These are phyloP conservation scores for Drechmeria coniospora DNA, from an alignment of 2,329 filamentous ascomycete species.

Conservation along the genomic window DNA sequence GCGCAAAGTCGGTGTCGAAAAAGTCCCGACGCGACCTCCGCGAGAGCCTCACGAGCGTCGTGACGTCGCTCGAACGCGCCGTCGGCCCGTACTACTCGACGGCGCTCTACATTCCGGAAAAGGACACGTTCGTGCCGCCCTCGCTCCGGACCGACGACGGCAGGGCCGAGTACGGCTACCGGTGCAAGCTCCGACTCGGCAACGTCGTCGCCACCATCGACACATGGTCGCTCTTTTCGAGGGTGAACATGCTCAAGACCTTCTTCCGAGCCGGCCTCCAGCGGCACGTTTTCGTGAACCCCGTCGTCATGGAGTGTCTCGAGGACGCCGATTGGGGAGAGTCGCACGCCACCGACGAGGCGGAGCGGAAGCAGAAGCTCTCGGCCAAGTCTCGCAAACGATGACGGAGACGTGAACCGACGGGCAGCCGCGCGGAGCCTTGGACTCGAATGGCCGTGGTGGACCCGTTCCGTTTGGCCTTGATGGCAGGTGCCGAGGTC, in stretches of 20 bases:
- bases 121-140: slow-evolving; percentile 26
- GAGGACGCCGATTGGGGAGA: slow-evolving; percentile 20
- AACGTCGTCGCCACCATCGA: slow-evolving; percentile 30
- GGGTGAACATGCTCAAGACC: slow-evolving; percentile 31
- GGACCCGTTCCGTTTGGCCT: too few species aligned
- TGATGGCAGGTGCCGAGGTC: too few species aligned
- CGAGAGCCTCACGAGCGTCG: slow-evolving; percentile 32
- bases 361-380: slow-evolving; percentile 3
- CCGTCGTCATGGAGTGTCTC: slow-evolving; percentile 21
- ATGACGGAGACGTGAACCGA: slow-evolving; percentile 4
- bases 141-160: slow-evolving; percentile 25
- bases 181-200: slow-evolving; percentile 32
- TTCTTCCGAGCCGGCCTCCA: slow-evolving; percentile 30
- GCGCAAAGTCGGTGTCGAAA: slow-evolving; percentile 33
- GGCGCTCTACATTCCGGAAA: slow-evolving; percentile 22
- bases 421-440: not conserved
- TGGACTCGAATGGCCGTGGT: not conserved
- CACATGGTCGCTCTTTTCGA: slow-evolving; percentile 33
- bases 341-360: slow-evolving; percentile 4
- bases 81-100: slow-evolving; percentile 40
- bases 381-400: slow-evolving; percentile 9
- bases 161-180: slow-evolving; percentile 34
- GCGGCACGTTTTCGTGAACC: slow-evolving; percentile 21
- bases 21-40: slow-evolving; percentile 32
- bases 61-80: slow-evolving; percentile 37